These are phyloP conservation scores for Mucor lusitanicus DNA, from an alignment of 371 early-diverging fungal genomes.

Conservation along the genomic window DNA sequence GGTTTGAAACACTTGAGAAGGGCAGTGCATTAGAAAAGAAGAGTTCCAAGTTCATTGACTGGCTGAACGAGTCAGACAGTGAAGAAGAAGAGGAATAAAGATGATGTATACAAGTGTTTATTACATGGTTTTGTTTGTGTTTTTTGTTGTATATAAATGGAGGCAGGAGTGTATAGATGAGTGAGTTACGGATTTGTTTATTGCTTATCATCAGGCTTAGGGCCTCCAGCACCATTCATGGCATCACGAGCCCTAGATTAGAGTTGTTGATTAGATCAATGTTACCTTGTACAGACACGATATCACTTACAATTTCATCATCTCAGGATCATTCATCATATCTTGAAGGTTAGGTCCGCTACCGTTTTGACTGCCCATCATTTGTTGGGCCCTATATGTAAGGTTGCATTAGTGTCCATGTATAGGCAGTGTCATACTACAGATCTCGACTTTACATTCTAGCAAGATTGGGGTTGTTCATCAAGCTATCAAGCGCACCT, in stretches of 20 bases:
- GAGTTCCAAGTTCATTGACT: slow-evolving; percentile 66
- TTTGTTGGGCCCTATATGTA: slow-evolving; percentile 69
- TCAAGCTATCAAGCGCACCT: slow-evolving; percentile 80
- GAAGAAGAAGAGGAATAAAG: slow-evolving; percentile 22
- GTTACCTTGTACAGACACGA: background rate
- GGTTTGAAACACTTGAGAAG: slow-evolving; percentile 59
- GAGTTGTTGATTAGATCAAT: background rate
- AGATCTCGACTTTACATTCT: slow-evolving; percentile 63
- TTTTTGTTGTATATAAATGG: background rate
- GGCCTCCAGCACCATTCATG: slow-evolving; percentile 53
- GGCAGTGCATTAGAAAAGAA: slow-evolving; percentile 57
- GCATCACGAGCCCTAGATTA: slow-evolving; percentile 67
- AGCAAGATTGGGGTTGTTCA: slow-evolving; percentile 87
- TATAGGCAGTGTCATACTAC: background rate
- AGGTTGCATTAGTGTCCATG: background rate
- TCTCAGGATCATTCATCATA: slow-evolving; percentile 81
- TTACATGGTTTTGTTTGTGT: background rate
- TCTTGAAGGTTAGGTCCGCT: slow-evolving; percentile 60
- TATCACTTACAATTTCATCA: slow-evolving; percentile 67
- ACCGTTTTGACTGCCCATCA: slow-evolving; percentile 67
- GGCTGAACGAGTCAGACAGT: slow-evolving; percentile 75
- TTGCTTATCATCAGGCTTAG: slow-evolving; percentile 13
- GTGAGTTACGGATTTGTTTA: slow-evolving; percentile 1
- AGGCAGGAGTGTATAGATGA: background rate
- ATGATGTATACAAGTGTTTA: background rate